A percentile compares a stretch with the other conserved stretches of the same genome.
phyloP scores from a whole-genome alignment of 2,329 filamentous ascomycete species.

The Colletotrichum destructivum region DNA sequence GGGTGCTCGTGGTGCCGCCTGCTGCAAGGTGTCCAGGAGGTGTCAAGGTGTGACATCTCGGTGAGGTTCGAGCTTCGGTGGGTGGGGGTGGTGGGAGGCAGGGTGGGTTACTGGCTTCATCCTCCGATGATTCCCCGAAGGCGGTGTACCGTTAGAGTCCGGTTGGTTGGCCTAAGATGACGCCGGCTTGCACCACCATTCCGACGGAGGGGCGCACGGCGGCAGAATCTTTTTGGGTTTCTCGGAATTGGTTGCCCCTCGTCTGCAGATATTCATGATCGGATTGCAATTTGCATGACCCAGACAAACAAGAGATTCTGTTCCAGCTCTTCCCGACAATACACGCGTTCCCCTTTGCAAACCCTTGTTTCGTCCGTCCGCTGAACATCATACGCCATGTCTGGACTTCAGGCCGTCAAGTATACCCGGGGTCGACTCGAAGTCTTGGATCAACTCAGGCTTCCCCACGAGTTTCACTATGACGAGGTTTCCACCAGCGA shows the following conservation, averaged over 20 bases:
- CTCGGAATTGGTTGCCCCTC: conserved; percentile 35
- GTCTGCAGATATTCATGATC: neutral
- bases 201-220: conserved; percentile 42
- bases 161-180: conserved; percentile 29
- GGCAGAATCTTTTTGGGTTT: conserved; percentile 46
- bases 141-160: conserved; percentile 27
- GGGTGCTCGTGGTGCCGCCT: conserved; percentile 4
- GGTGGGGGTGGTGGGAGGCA: neutral
- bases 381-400: conserved; percentile 54
- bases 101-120: too few species aligned
- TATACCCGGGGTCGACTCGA: conserved; percentile 80
- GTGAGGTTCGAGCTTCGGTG: conserved; percentile 32
- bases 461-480: conserved; percentile 86
- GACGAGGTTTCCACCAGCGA: conserved; percentile 78
- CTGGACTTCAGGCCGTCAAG: conserved; percentile 82
- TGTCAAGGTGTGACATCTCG: conserved; percentile 8
- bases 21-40: conserved; percentile 11
- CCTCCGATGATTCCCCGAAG: conserved; percentile 25
- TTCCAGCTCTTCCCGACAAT: conserved; percentile 40
- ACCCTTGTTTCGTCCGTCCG: neutral
- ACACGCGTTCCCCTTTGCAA: neutral
- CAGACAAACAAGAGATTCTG: too few species aligned
- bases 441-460: conserved; percentile 86
- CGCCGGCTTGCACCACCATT: conserved; percentile 9
- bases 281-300: too few species aligned